Conservation (phyloP, 306 rosid genomes). For the apple (Malus domestica) region ASM211411v1 NC_041794.1:35080501-35081000, state of each 20-base stretch:
- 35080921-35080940: background rate
- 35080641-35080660: background rate
- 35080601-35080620: constrained; percentile 54
- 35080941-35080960: background rate
- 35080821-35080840: background rate
- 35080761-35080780: constrained; percentile 79
- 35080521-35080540: constrained; percentile 22
- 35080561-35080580: constrained; percentile 14
- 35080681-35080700: constrained; percentile 43
- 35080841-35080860: background rate
- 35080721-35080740: constrained; percentile 89
- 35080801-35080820: constrained; percentile 69
- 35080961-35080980: background rate
- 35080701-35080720: constrained; percentile 75
- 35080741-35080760: constrained; percentile 92
- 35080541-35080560: constrained; percentile 27
- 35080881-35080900: background rate
- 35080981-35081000: background rate
- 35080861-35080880: background rate
- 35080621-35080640: constrained; percentile 36
- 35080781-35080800: constrained; percentile 87
- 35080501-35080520: background rate
- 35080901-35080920: background rate
- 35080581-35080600: constrained; percentile 39
- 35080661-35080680: constrained; percentile 22